Evolutionary conservation across 805 yeast species (phyloP).

Genomic region (Lipomyces sp.): DNA sequence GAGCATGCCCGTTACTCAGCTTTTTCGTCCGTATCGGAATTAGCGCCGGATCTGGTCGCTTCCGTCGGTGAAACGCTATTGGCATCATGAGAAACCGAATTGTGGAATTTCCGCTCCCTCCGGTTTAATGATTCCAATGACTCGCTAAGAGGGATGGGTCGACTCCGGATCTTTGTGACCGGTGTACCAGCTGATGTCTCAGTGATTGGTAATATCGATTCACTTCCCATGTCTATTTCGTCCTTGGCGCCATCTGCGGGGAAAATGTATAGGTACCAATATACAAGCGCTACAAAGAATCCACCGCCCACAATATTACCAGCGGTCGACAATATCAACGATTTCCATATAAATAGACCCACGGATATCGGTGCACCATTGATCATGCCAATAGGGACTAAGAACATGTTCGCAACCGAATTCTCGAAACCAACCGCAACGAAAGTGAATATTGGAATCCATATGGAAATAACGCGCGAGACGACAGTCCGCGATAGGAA

Average conservation of each 20-base stretch:
- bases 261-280: slow-evolving; percentile 70
- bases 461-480: slow-evolving; percentile 67
- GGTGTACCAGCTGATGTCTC: slow-evolving; percentile 2
- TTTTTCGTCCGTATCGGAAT: slow-evolving; percentile 1
- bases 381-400: slow-evolving; percentile 67
- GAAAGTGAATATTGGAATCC: slow-evolving; percentile 74
- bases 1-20: neutral
- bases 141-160: slow-evolving; percentile 4
- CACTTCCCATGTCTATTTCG: slow-evolving; percentile 39
- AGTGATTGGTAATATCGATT: slow-evolving; percentile 21
- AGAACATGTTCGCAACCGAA: slow-evolving; percentile 80
- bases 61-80: neutral
- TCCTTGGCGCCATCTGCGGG: slow-evolving; percentile 40
- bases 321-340: slow-evolving; percentile 68
- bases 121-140: slow-evolving; percentile 19
- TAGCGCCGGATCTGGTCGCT: slow-evolving; percentile 2
- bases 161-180: neutral
- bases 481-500: slow-evolving; percentile 79
- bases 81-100: neutral
- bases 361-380: slow-evolving; percentile 69
- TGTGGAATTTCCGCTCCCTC: slow-evolving; percentile 4
- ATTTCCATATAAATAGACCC: slow-evolving; percentile 71
- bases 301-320: slow-evolving; percentile 85
- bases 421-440: slow-evolving; percentile 81
- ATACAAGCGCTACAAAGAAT: slow-evolving; percentile 64